Base-by-base conservation (phyloP, 2,329 filamentous ascomycete genomes). In the Beauveria brongniartii region DNA sequence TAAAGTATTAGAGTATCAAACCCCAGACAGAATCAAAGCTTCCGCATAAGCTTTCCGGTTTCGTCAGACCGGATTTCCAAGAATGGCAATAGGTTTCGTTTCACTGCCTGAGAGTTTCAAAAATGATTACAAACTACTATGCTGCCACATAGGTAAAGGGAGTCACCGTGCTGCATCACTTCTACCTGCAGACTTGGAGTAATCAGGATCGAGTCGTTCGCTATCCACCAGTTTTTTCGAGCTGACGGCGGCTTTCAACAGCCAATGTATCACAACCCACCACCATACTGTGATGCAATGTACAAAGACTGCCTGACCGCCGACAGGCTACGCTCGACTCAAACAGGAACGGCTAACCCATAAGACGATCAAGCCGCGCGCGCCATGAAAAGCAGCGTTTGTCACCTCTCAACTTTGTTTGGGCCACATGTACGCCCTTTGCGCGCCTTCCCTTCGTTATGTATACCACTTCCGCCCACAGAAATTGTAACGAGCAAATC, bases 151-250 rank as follows among this genome's bases (percentile, higher is more conserved):
- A 37, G 12, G 34, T 37, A 16, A 14, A 16, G 34, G 34, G 5
- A 2, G 5, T 6, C 34, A 16, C 34, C 12, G 14, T 37, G 34
- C 34, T 14, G 34, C 34, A 37, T 16, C 34, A 16, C 5, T 16
- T 37, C 12, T 37, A 2, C 12, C 34, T 37, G 55, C 55, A 58
- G 28, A 24, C 55, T 41, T 37, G n/a, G n/a, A 59, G 22, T 18
- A 48, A 59, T 59, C 56, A 7, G 47, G 37, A 51, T 51, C 56
- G 47, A 50, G 18, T 59, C 37, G 7, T 59, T 52, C 56, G 34
- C 12, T 16, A 1, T 26, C 56, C 56, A 44, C 47, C 18, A 24
- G 34, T 8, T 8, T 8, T 18, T 22, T 50, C 44, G 20, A 50
- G 43, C 16, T 30, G 5, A 18, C 20, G 22, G 30, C 9, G 34